Percentiles rank a stretch among this genome's conserved stretches.
These are phyloP conservation scores for Byssothecium circinans DNA, from an alignment of 2,329 filamentous ascomycete genomes.

Conservation along the genomic window DNA sequence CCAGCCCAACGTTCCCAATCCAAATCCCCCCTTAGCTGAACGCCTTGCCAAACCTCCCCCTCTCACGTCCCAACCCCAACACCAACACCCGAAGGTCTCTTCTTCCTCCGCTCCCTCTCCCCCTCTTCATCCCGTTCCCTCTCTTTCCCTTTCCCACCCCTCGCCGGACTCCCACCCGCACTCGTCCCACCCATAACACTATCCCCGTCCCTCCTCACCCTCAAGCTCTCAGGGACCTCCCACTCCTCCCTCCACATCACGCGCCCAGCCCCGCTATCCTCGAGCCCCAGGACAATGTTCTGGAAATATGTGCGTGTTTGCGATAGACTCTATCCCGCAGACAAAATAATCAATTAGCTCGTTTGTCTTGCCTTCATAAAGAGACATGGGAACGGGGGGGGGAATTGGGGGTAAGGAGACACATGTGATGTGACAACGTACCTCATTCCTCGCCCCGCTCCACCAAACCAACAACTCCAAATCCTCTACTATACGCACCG, in stretches of 20 bases:
- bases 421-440: slow-evolving; percentile 12
- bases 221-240: neutral
- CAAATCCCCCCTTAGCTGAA: neutral
- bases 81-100: neutral
- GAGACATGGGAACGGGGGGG: too few relatives aligned
- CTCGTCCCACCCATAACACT: neutral
- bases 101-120: neutral
- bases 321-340: slow-evolving; percentile 34
- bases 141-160: slow-evolving; percentile 3
- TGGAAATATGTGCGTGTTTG: slow-evolving; percentile 36
- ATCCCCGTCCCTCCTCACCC: neutral
- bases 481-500: slow-evolving; percentile 37
- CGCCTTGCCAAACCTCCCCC: too few relatives aligned
- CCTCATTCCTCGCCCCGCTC: slow-evolving; percentile 36
- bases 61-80: neutral
- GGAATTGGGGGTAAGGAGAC: too few relatives aligned
- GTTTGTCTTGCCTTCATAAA: too few relatives aligned
- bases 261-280: neutral
- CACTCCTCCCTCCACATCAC: neutral
- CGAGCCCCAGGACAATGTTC: slow-evolving; percentile 33
- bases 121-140: neutral
- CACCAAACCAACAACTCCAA: slow-evolving; percentile 44
- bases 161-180: slow-evolving; percentile 2
- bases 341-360: too few relatives aligned
- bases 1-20: too few relatives aligned